Base-by-base conservation (phyloP, 495 filamentous ascomycete genomes). In the Podospora comata region DNA sequence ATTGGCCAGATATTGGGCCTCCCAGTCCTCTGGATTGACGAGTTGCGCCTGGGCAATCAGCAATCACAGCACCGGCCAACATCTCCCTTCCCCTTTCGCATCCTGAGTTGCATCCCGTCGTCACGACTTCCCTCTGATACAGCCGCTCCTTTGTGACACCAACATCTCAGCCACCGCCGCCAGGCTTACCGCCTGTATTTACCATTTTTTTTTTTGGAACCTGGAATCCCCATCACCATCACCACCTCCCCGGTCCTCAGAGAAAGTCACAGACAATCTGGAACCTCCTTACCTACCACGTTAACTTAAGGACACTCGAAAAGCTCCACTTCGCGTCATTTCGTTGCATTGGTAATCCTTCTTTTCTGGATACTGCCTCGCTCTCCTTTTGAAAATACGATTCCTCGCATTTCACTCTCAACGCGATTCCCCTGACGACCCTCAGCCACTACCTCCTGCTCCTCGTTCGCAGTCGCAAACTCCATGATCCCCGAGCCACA, bases 1-100 rank as follows among this genome's bases (percentile, higher is more conserved):
- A 63, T 63, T 63, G 28, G 61, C 18, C 30, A 53, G 55, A 55
- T 55, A 34, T 27, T 67, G 59, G 58, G 5, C 3, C 48, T 68
- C 67, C 70, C 65, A 68, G 57, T 39, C 59, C 71, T 71, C 69
- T 64, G 69, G 73, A 73, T 73, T 65, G 67, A 69, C 71, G 66
- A 69, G 69, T 68, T 26, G n/a, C 55, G 23, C 65, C 60, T 66
- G 59, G 27, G 55, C 13, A 30, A 54, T 53, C 66, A 64, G 55
- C 13, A 30, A 54, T 53, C 66, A 64, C 67, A 39, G 57, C 66
- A 30, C 18, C 62, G 39, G 23, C 69, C 44, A 48, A 48, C 39
- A 11, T 48, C 39, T 48, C 39, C 39, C 13, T 48, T 48, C 39
- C 39, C 39, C 39, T 48, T 48, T 48, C 39, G 9, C 5, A 16